Conservation (phyloP, 169 alveolate species). For the Cryptosporidium canis region DNA sequence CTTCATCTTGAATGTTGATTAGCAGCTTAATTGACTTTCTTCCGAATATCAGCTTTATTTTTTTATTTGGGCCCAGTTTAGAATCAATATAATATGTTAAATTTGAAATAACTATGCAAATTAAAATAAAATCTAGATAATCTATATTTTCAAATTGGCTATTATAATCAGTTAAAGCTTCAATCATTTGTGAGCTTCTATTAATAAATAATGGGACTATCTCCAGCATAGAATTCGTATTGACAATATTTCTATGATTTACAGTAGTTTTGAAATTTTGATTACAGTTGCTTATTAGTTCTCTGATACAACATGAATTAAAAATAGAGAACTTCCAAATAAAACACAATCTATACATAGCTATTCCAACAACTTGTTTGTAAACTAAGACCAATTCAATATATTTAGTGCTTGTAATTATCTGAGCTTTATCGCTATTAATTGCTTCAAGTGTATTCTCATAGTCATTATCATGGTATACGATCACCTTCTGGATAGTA, state of each 20-base stretch:
- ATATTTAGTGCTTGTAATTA: neutral
- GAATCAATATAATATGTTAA: neutral
- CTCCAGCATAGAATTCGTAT: neutral
- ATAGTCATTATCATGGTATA: neutral
- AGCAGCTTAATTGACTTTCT: neutral
- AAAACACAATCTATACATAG: neutral
- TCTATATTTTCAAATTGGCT: neutral
- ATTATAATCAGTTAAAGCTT: neutral
- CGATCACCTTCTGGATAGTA: neutral
- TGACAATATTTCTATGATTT: neutral
- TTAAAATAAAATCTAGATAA: neutral
- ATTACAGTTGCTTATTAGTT: neutral
- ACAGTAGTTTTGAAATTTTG: neutral
- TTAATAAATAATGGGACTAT: neutral
- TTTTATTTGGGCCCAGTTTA: neutral
- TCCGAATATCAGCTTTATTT: neutral
- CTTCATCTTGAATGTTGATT: neutral
- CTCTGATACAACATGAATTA: neutral
- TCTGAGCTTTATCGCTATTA: neutral
- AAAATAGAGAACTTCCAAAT: slow-evolving; percentile 4
- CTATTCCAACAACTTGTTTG: slow-evolving; percentile 18
- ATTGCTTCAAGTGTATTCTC: neutral
- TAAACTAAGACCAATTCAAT: neutral
- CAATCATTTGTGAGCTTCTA: neutral
- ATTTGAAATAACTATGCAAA: neutral